phyloP scores from a whole-genome alignment of 441 rosid genomes.

The Pelargonium hybrid region DNA sequence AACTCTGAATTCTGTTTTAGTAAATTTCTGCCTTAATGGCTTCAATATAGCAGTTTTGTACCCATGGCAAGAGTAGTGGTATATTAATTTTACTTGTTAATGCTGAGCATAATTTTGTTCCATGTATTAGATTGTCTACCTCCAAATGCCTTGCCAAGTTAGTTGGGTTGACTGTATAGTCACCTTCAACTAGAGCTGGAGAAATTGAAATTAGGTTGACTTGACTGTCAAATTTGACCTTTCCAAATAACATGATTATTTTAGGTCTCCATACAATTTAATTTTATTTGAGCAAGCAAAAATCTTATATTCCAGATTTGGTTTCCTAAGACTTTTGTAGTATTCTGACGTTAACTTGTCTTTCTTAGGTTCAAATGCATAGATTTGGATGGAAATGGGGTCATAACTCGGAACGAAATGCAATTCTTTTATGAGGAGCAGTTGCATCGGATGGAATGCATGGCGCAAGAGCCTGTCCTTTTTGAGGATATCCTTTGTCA shows the following conservation, averaged over 20 bases:
- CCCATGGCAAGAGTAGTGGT: not conserved
- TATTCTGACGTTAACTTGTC: conserved; percentile 6
- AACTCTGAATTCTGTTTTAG: conserved; percentile 8
- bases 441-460: conserved; percentile 62
- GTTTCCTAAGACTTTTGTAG: not conserved
- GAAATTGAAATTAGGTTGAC: not conserved
- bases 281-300: not conserved
- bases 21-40: not conserved
- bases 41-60: not conserved
- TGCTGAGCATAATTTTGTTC: not conserved
- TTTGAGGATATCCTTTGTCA: conserved; percentile 57
- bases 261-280: not conserved
- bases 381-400: conserved; percentile 56
- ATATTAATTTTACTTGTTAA: not conserved
- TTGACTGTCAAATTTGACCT: not conserved
- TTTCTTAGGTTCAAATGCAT: conserved; percentile 50
- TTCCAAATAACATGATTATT: not conserved
- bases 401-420: conserved; percentile 47
- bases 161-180: not conserved
- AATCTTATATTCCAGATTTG: not conserved
- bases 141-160: not conserved
- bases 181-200: not conserved
- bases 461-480: conserved; percentile 44
- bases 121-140: not conserved
- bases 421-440: conserved; percentile 60